These are phyloP conservation scores for Metarhizium robertsii DNA, from an alignment of 2,329 filamentous ascomycete species.

Conservation along the genomic window DNA sequence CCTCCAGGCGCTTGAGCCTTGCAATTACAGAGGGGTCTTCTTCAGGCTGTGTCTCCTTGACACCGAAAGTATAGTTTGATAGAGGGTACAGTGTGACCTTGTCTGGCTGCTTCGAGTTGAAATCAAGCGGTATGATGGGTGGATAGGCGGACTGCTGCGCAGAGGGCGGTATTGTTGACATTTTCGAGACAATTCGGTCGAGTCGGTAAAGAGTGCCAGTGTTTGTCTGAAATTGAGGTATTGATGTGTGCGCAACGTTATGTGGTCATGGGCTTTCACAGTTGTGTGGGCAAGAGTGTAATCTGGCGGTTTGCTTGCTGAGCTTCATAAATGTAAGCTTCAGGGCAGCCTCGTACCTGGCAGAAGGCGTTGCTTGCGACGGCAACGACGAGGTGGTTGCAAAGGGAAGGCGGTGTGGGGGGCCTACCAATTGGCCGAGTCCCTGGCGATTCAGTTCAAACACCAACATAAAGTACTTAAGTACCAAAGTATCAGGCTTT, in stretches of 20 bases:
- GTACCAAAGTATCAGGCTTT: too few relatives aligned
- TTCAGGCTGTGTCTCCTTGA: slow-evolving; percentile 96
- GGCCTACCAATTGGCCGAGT: too few relatives aligned
- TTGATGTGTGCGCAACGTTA: too few relatives aligned
- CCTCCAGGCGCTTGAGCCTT: slow-evolving; percentile 85
- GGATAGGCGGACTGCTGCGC: slow-evolving; percentile 69
- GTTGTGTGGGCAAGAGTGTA: background rate
- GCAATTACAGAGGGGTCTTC: slow-evolving; percentile 94
- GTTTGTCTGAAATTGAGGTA: background rate
- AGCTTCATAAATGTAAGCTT: background rate
- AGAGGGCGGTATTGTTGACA: slow-evolving; percentile 77
- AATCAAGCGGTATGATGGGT: slow-evolving; percentile 70
- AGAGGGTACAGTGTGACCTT: slow-evolving; percentile 90
- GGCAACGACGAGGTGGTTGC: background rate
- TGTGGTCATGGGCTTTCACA: background rate
- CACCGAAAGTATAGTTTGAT: slow-evolving; percentile 97
- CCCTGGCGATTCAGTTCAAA: too few relatives aligned
- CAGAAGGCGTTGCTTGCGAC: background rate
- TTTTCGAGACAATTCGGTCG: slow-evolving; percentile 24
- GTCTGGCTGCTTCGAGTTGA: slow-evolving; percentile 80
- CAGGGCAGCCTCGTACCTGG: background rate
- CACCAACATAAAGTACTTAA: too few relatives aligned
- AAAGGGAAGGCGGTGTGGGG: background rate
- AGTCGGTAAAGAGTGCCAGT: background rate
- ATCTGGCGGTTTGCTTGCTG: background rate